phyloP scores from a whole-genome alignment of 306 rosid species.

The Calophaca sinica region DNA sequence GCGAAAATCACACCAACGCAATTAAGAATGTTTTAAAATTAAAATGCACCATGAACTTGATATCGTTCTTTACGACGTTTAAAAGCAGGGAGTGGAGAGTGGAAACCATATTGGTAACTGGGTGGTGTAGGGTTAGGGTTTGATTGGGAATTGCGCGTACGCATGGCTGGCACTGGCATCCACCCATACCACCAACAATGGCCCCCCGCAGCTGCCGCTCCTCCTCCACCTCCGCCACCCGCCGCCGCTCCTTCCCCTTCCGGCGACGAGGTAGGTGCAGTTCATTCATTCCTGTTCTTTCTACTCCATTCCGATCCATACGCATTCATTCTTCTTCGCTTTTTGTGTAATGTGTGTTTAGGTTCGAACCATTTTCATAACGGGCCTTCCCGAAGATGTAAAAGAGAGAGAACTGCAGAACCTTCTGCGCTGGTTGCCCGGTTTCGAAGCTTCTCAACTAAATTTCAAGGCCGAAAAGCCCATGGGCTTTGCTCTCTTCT shows the following conservation, averaged over 20 bases:
- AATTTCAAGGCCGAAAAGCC: conserved; percentile 97
- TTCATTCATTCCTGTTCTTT: neutral
- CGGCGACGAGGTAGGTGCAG: conserved; percentile 65
- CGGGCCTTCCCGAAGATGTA: conserved; percentile 96
- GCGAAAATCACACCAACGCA: too few relatives aligned
- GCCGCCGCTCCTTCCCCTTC: conserved; percentile 55
- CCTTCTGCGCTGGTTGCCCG: conserved; percentile 90
- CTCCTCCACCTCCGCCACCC: conserved; percentile 66
- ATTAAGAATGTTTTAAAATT: too few relatives aligned
- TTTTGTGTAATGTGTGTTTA: conserved; percentile 22
- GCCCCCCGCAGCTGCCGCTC: conserved; percentile 67
- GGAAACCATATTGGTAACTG: neutral
- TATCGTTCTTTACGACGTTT: too few relatives aligned
- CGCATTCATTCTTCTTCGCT: neutral
- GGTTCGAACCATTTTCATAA: conserved; percentile 90
- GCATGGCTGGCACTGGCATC: conserved; percentile 91
- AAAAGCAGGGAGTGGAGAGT: too few relatives aligned
- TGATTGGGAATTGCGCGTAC: neutral
- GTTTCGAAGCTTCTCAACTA: conserved; percentile 94
- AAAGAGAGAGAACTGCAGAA: conserved; percentile 92
- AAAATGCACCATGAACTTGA: too few relatives aligned
- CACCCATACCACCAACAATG: conserved; percentile 97
- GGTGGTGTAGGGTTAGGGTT: conserved; percentile 30
- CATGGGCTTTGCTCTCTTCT: conserved; percentile 94
- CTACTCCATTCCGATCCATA: neutral